Conservation (phyloP, 1,284 basidiomycete species). For the Anthracocystis setariae region DNA sequence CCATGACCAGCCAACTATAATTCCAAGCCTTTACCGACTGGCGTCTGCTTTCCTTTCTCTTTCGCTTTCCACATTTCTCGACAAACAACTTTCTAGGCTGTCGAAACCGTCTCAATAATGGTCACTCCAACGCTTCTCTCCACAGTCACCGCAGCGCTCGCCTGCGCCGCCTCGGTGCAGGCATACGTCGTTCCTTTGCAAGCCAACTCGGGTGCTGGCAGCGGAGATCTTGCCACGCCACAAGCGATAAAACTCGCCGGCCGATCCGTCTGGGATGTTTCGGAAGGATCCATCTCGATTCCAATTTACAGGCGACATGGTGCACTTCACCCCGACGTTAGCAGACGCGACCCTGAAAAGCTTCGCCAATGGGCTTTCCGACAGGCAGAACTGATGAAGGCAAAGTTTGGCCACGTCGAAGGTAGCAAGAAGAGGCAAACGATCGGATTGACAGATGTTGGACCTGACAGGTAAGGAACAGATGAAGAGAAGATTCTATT, state of each 20-base stretch:
- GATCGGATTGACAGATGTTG: slow-evolving; percentile 67
- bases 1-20: too few relatives aligned
- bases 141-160: slow-evolving; percentile 30
- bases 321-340: slow-evolving; percentile 35
- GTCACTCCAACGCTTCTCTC: slow-evolving; percentile 29
- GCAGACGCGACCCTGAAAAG: slow-evolving; percentile 35
- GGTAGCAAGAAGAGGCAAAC: slow-evolving; percentile 48
- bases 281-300: slow-evolving; percentile 32
- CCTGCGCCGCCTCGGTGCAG: slow-evolving; percentile 31
- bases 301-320: slow-evolving; percentile 44
- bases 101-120: slow-evolving; percentile 10
- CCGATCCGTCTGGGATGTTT: slow-evolving; percentile 26
- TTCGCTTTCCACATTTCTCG: background rate
- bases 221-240: slow-evolving; percentile 27
- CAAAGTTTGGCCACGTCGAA: slow-evolving; percentile 27
- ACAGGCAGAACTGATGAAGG: slow-evolving; percentile 47
- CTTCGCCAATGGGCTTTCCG: slow-evolving; percentile 42
- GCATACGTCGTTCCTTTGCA: slow-evolving; percentile 39
- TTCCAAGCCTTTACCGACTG: too few relatives aligned
- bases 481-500: too few relatives aligned
- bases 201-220: slow-evolving; percentile 9
- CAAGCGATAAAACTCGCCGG: slow-evolving; percentile 22
- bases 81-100: background rate
- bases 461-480: slow-evolving; percentile 46
- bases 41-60: background rate